Base-by-base conservation (phyloP, 306 rosid species). In the Dalbergia cultrata region DNA sequence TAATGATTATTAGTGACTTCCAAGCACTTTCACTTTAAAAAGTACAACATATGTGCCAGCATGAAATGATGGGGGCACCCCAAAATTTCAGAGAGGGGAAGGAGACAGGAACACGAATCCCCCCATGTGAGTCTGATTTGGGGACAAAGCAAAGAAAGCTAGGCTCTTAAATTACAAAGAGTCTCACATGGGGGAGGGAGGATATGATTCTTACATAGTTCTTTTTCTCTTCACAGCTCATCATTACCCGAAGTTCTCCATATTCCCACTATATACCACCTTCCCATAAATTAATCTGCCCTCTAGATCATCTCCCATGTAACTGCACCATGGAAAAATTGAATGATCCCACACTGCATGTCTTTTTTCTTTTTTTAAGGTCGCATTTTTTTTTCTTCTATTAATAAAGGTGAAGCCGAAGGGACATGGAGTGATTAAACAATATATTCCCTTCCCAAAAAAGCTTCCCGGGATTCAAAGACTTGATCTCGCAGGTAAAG, bases 161-260 rank as follows among this genome's bases (percentile, higher is more conserved):
- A 85, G 81, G 78, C 88, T 88, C 86, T 44, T 10, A 37, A 37
- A 37, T 76, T 83, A 50, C 78, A 81, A 84, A 75, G 86, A 88
- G 74, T 78, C 88, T 92, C 98, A 95, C 98, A 92, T 95, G 98
- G 98, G 88, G 47, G 74, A 75, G 80, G 78, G 80, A 84, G 80
- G 87, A 84, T 78, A 91, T 88, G 84, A 90, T 92, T 94, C 97
- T 79, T 14, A 75, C 81, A 41, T 0, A 67, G 1, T 67, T 39
- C 86, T 76, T 50, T 88, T 85, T 78, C 72, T 60, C 64, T 82
- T 87, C 93, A 91, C 98, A 93, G 93, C 97, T 92, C 97, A 89
- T 87, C 74, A 71, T 69, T 84, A 69, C 76, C 86, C 82, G 79
- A 75, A 80, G 61, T 78, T 80, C 76, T 73, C 39, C 54, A 82